These are phyloP conservation scores for Fusarium veterinarium DNA, from an alignment of 2,329 filamentous ascomycete species.

Conservation along the genomic window DNA sequence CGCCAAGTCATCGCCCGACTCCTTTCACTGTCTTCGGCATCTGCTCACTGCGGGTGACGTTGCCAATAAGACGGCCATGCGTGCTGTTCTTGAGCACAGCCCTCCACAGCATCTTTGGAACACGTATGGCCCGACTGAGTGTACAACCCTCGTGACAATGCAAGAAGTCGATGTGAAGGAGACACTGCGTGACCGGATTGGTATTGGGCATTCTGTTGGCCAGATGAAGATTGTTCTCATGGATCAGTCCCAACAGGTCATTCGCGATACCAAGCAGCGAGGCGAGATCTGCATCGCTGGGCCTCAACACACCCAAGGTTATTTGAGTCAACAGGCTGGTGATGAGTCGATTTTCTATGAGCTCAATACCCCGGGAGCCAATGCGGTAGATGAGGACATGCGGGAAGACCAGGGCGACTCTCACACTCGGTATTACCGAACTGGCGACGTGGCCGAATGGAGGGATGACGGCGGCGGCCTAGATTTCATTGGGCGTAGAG, in stretches of 20 bases:
- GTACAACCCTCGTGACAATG: not conserved
- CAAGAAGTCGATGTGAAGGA: not conserved
- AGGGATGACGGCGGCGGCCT: not conserved
- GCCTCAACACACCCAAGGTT: not conserved
- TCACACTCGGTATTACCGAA: not conserved
- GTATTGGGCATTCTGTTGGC: not conserved
- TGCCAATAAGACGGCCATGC: not conserved
- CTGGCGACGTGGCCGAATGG: slow-evolving; percentile 2
- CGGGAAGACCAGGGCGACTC: not conserved
- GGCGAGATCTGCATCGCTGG: slow-evolving; percentile 3
- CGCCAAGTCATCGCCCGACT: not conserved
- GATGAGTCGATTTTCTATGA: rapidly evolving
- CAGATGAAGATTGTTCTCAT: not conserved
- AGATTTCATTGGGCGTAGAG: not conserved
- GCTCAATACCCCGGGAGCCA: rapidly evolving
- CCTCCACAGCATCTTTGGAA: slow-evolving; percentile 3
- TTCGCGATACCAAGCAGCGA: not conserved
- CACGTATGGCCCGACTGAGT: slow-evolving; percentile 6
- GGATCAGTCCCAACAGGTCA: not conserved
- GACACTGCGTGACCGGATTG: not conserved
- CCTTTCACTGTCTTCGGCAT: not conserved
- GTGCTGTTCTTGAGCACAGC: not conserved
- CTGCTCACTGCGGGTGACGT: not conserved
- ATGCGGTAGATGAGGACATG: not conserved
- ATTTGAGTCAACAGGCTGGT: not conserved